Percentiles rank a stretch among this genome's conserved stretches.
Evolutionary conservation across 352 stramenopile genomes (phyloP).

Genomic region (Phytopythium ostracodes): DNA sequence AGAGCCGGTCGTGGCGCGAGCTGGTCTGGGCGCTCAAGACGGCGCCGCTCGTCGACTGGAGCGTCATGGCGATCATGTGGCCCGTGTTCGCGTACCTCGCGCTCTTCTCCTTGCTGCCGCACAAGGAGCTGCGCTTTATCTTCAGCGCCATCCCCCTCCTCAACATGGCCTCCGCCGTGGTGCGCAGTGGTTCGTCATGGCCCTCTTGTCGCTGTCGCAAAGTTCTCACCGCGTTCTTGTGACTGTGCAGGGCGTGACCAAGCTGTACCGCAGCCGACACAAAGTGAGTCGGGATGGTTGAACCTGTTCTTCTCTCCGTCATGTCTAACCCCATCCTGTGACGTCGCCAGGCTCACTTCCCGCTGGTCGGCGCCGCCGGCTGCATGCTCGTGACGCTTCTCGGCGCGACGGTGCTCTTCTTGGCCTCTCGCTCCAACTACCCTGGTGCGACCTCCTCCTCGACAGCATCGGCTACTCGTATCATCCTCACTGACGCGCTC

Average conservation of each 20-base stretch:
- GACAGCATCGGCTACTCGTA: too few species aligned
- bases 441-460: constrained; percentile 55
- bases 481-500: too few species aligned
- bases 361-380: constrained; percentile 43
- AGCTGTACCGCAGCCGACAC: constrained; percentile 54
- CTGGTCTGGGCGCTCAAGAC: constrained; percentile 26
- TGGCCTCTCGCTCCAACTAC: constrained; percentile 90
- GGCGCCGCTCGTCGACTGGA: constrained; percentile 43
- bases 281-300: constrained; percentile 31
- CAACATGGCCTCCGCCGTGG: constrained; percentile 91
- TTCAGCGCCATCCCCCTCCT: constrained; percentile 96
- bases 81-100: constrained; percentile 85
- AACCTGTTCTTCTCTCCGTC: neutral
- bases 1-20: constrained; percentile 40
- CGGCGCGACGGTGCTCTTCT: constrained; percentile 52
- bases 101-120: constrained; percentile 95
- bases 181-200: constrained; percentile 14
- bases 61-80: constrained; percentile 55
- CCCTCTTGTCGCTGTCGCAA: neutral
- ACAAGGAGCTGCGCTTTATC: constrained; percentile 99
- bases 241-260: constrained; percentile 51
- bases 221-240: too few species aligned
- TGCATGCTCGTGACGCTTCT: constrained; percentile 45
- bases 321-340: neutral
- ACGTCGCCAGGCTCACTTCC: constrained; percentile 35